Base-by-base conservation (phyloP, 768 basidiomycete species). In the Termitomyces sp. region DNA sequence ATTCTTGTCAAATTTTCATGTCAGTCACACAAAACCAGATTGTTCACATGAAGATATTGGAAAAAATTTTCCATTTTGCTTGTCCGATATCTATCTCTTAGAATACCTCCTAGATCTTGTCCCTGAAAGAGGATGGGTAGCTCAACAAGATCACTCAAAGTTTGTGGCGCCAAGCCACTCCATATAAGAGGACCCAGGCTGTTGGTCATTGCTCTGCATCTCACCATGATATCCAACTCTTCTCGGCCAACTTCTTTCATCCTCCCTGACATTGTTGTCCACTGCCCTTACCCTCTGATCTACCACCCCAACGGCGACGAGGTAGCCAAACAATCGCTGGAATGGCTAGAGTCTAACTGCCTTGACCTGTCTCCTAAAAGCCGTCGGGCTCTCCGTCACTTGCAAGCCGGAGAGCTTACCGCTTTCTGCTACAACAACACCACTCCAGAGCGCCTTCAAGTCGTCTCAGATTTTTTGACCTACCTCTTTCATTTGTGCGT, bases 391-490 rank as follows among this genome's bases (percentile, higher is more conserved):
- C 77, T 88, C 53, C 75, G 77, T 63, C 83, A 81, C 29, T 75
- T 87, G 55, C 82, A 86, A 60, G 83, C 84, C 13, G 85, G 86
- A 45, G 82, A 85, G 60, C 80, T 90, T 61, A 81, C 85, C 34
- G 85, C 84, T 2, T 79, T 75, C 65, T 86, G 83, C 68, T 89
- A 88, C 67, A 77, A 82, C 56, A 78, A 78, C 26, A 73, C 81
- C 22, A 71, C 80, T n/a, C 67, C 75, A 44, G 78, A 81, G 60
- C 81, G 82, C 50, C 79, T 90, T 37, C 82, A 83, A 31, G 80
- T 86, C 59, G 79, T 85, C 60, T 80, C 82, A 3, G 87, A 90
- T 69, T 88, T 86, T 64, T 80, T 89, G 82, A 81, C 77, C 60
- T 82, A 81, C 57, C 71, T 82, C 5, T 82, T 82, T 67, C 80